Percentiles rank a stretch among this genome's conserved stretches.
These are phyloP conservation scores for Pyracantha coccinea DNA, from an alignment of 331 rosid species.

Conservation along the genomic window DNA sequence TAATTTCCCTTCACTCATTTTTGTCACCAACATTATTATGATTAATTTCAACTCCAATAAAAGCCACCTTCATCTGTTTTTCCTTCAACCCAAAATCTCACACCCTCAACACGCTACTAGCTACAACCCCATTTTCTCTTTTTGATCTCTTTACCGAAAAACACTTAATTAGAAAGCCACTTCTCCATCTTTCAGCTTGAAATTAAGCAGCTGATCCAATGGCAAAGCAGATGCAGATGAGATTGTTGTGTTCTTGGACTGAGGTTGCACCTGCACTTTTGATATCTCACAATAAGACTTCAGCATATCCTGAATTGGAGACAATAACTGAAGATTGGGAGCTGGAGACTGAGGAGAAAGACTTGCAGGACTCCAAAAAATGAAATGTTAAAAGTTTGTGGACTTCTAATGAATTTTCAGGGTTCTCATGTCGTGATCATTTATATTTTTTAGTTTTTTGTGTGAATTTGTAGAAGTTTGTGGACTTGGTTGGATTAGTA, in stretches of 20 bases:
- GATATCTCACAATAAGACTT: slow-evolving; percentile 32
- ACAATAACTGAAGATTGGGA: slow-evolving; percentile 47
- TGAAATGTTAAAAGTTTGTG: no score
- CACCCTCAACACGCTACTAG: neutral
- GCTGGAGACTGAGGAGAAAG: slow-evolving; percentile 15
- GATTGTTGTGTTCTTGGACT: slow-evolving; percentile 27
- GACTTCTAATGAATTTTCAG: no score
- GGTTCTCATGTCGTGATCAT: no score
- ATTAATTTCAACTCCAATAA: neutral
- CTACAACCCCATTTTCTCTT: neutral
- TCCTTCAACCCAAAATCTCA: neutral
- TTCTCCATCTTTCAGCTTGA: neutral
- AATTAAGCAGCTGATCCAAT: slow-evolving; percentile 1
- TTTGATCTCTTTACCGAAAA: no score
- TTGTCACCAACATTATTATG: neutral
- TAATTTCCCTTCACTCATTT: neutral
- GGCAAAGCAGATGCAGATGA: slow-evolving; percentile 22
- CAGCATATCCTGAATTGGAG: slow-evolving; percentile 36
- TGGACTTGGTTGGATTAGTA: no score
- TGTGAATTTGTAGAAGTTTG: no score
- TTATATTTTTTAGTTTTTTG: no score
- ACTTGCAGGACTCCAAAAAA: neutral
- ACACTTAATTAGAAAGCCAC: neutral
- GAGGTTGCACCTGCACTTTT: slow-evolving; percentile 52
- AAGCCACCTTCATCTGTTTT: neutral